Conservation (phyloP, 345 rosid genomes). For the Isatis tinctoria region DNA sequence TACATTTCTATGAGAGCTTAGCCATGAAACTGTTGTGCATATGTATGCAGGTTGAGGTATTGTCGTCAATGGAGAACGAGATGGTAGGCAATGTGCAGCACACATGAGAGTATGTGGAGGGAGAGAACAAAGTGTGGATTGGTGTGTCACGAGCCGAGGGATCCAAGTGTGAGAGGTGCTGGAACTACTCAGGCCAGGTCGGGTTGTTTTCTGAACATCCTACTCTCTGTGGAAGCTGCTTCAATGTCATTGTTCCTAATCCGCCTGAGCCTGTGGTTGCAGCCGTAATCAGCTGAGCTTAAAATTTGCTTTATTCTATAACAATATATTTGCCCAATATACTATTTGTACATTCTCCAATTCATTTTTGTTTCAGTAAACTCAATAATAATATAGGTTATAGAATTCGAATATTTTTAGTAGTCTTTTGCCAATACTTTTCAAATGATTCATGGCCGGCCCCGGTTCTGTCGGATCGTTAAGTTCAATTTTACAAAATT, state of each 20-base stretch:
- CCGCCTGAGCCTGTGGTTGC: conserved; percentile 48
- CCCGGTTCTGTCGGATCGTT: not conserved
- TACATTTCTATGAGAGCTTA: not conserved
- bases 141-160: conserved; percentile 81
- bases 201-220: conserved; percentile 72
- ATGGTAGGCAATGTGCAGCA: conserved; percentile 37
- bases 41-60: conserved; percentile 71
- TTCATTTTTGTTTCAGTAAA: conserved; percentile 7
- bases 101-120: conserved; percentile 56
- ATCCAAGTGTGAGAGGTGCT: conserved; percentile 87
- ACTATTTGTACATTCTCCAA: not conserved
- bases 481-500: not conserved
- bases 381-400: not conserved
- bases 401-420: not conserved
- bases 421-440: not conserved
- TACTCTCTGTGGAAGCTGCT: conserved; percentile 74
- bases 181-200: conserved; percentile 75
- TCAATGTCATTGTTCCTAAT: conserved; percentile 46
- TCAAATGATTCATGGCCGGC: not conserved
- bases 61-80: conserved; percentile 40
- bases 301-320: not conserved
- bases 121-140: conserved; percentile 61
- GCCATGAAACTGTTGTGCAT: not conserved
- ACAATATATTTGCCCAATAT: not conserved
- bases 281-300: conserved; percentile 42